Evolutionary conservation across 2,329 filamentous ascomycete genomes (phyloP).

Genomic region (Cladosporium sp.): DNA sequence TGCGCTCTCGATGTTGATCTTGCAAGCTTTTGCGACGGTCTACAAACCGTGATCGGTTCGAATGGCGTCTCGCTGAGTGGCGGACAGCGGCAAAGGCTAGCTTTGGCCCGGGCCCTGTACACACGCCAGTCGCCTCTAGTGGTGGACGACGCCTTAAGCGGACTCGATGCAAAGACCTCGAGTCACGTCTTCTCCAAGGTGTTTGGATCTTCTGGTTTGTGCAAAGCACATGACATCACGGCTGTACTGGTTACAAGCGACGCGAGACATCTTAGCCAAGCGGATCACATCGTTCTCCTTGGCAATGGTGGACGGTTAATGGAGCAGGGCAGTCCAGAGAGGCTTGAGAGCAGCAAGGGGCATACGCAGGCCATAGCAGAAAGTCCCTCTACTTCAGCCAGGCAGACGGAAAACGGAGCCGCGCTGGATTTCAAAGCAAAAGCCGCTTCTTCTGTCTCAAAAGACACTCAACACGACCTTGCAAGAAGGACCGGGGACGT

Average conservation of each 20-base stretch:
- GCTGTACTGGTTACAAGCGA: conserved; percentile 45
- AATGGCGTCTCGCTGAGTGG: conserved; percentile 55
- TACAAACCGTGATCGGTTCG: conserved; percentile 44
- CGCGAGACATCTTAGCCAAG: conserved; percentile 28
- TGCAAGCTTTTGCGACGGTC: conserved; percentile 42
- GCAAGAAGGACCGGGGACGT: conserved; percentile 41
- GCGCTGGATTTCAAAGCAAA: not conserved
- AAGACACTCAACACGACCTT: conserved; percentile 25
- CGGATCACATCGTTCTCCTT: conserved; percentile 47
- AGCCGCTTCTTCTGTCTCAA: not conserved
- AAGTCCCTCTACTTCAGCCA: too few species aligned
- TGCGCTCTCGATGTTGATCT: conserved; percentile 42
- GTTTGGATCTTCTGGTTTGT: conserved; percentile 48
- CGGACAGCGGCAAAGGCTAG: conserved; percentile 53
- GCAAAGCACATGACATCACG: conserved; percentile 44
- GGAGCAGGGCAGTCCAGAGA: not conserved
- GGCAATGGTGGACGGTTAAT: not conserved
- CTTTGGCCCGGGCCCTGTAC: conserved; percentile 55
- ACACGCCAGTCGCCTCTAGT: conserved; percentile 51
- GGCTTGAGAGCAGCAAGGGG: not conserved
- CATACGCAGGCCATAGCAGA: not conserved
- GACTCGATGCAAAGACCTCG: conserved; percentile 54
- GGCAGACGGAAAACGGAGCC: not conserved
- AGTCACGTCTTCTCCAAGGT: conserved; percentile 51
- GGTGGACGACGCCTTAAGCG: conserved; percentile 55